Conservation (phyloP, 768 basidiomycete genomes). For the Leccinum variicolor region DNA sequence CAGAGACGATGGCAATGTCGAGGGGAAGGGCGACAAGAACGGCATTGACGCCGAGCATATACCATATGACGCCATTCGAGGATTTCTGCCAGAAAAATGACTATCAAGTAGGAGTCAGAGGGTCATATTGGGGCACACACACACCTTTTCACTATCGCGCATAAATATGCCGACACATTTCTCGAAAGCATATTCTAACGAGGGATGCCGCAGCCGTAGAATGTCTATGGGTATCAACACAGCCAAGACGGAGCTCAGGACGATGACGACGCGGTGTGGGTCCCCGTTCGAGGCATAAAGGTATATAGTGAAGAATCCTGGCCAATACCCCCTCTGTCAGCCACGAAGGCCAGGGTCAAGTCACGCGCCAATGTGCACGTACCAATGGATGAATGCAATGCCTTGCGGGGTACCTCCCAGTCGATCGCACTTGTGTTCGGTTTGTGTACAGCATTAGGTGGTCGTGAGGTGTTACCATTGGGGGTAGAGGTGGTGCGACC, state of each 20-base stretch:
- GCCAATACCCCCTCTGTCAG: conserved; percentile 6
- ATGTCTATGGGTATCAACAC: conserved; percentile 73
- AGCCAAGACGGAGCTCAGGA: conserved; percentile 63
- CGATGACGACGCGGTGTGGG: conserved; percentile 50
- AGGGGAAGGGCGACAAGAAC: conserved; percentile 74
- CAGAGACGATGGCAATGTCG: conserved; percentile 86
- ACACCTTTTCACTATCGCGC: conserved; percentile 83
- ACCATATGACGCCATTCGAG: conserved; percentile 86
- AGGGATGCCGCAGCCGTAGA: conserved; percentile 61
- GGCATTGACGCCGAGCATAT: conserved; percentile 81
- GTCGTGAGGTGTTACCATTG: conserved; percentile 6
- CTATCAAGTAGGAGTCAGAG: neutral
- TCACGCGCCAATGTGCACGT: conserved; percentile 26
- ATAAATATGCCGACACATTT: conserved; percentile 74
- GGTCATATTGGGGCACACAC: neutral
- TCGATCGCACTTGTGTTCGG: conserved; percentile 41
- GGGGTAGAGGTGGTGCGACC: conserved; percentile 5
- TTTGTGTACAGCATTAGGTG: conserved; percentile 3
- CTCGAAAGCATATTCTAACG: conserved; percentile 72
- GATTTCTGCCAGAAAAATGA: conserved; percentile 36
- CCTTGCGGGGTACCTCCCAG: conserved; percentile 90
- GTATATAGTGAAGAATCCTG: conserved; percentile 63
- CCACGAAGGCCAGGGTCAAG: neutral
- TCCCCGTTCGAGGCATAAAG: conserved; percentile 51
- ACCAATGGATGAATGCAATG: conserved; percentile 89